Evolutionary conservation across 164 flowering plant genomes (phyloP).

Genomic region (Nelumbo lutea): DNA sequence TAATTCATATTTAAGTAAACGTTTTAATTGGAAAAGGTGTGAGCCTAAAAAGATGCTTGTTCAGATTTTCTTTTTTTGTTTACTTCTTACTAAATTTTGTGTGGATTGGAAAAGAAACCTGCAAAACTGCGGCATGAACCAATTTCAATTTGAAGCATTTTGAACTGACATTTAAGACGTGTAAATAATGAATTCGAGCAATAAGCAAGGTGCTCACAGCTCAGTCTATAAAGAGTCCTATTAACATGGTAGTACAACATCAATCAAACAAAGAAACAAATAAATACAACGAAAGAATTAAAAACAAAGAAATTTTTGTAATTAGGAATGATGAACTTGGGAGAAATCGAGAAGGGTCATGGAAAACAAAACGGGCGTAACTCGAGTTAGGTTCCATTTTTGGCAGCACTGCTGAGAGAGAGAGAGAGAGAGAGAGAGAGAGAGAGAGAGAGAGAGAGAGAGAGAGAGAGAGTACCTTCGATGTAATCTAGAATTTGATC

Average conservation of each 20-base stretch:
- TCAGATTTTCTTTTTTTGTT: too few species aligned
- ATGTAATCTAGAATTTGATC: conserved; percentile 94
- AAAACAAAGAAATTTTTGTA: too few species aligned
- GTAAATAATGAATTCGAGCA: neutral
- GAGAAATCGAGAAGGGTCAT: neutral
- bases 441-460: neutral
- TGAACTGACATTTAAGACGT: too few species aligned
- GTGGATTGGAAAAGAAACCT: too few species aligned
- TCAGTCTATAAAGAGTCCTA: neutral
- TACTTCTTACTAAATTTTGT: too few species aligned
- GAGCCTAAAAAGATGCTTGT: too few species aligned
- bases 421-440: neutral
- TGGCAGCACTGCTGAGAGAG: neutral
- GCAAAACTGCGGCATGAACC: too few species aligned
- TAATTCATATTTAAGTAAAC: too few species aligned
- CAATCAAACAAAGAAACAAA: neutral
- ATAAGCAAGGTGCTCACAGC: neutral
- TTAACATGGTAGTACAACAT: neutral
- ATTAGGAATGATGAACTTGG: too few species aligned
- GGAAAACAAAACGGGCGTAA: neutral
- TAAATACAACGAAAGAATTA: too few species aligned
- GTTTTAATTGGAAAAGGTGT: too few species aligned
- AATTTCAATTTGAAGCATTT: too few species aligned
- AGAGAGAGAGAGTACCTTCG: conserved; percentile 48
- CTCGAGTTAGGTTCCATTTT: neutral